phyloP scores from a whole-genome alignment of 176 grass and related monocot genomes.

The Cenchrus americanus region DNA sequence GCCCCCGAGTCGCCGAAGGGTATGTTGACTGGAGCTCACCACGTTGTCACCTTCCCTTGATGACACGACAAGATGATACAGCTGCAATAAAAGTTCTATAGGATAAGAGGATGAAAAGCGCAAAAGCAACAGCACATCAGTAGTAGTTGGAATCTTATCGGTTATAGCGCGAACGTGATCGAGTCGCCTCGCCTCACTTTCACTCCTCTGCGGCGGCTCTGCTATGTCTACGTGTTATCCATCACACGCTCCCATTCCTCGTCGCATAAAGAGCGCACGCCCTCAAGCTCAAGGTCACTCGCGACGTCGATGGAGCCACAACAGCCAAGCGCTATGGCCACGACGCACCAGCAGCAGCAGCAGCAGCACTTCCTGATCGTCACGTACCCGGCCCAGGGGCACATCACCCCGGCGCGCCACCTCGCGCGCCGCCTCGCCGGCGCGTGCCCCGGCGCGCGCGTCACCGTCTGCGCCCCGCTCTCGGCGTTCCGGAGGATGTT shows the following conservation, averaged over 20 bases:
- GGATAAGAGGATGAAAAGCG: not conserved
- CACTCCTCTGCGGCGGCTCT: not conserved
- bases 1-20: too few relatives aligned
- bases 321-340: not conserved
- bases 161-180: not conserved
- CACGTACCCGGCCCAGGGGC: conserved; percentile 61
- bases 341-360: not conserved
- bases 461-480: conserved; percentile 57
- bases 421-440: conserved; percentile 52
- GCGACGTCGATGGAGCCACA: conserved; percentile 17
- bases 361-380: conserved; percentile 69
- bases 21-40: not conserved
- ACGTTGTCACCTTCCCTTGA: not conserved
- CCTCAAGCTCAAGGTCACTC: not conserved
- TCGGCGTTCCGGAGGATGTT: conserved; percentile 67
- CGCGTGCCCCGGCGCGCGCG: conserved; percentile 31
- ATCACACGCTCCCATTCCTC: not conserved
- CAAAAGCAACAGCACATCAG: conserved; percentile 7
- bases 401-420: conserved; percentile 72
- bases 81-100: not conserved
- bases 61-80: not conserved
- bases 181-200: conserved; percentile 13
- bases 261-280: not conserved
- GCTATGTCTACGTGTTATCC: not conserved
- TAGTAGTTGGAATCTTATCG: not conserved